Percentiles rank a stretch among this genome's conserved stretches.
These are phyloP conservation scores for barrel medic (Medicago truncatula) DNA, from an alignment of 306 rosid genomes.

Conservation along the genomic window MtrunA17r5.0-ANR NC_053042.1:10184501-10185000, in stretches of 20 bases:
- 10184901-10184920: slow-evolving; percentile 8
- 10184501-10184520: neutral
- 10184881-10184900: neutral
- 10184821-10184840: too few relatives aligned
- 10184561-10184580: neutral
- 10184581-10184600: neutral
- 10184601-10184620: neutral
- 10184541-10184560: neutral
- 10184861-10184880: neutral
- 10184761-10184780: neutral
- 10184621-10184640: neutral
- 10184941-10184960: neutral
- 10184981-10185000: neutral
- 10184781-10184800: neutral
- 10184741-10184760: neutral
- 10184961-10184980: neutral
- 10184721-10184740: neutral
- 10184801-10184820: too few relatives aligned
- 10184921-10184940: neutral
- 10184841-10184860: neutral
- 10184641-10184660: slow-evolving; percentile 1
- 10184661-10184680: neutral
- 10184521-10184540: neutral
- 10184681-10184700: neutral
- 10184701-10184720: neutral